These are phyloP conservation scores for Berkeleyomyces rouxiae DNA, from an alignment of 2,329 filamentous ascomycete genomes.

Conservation along the genomic window DNA sequence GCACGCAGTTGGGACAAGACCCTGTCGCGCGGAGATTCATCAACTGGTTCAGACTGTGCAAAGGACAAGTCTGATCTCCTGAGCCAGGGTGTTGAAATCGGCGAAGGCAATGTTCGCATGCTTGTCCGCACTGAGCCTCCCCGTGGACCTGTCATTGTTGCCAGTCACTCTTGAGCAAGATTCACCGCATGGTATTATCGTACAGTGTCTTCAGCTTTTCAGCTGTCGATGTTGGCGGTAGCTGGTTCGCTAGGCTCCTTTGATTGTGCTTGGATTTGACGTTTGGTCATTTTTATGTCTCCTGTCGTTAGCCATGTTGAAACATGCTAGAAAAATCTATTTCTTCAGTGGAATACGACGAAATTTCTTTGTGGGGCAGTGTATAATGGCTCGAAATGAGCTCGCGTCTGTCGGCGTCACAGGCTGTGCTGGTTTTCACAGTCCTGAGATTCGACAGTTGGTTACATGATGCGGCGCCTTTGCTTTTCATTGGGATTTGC, in stretches of 20 bases:
- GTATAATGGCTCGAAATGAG: neutral
- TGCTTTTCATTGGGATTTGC: slow-evolving; percentile 8
- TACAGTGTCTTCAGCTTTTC: neutral
- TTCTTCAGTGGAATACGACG: too few relatives aligned
- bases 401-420: neutral
- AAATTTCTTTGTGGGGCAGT: too few relatives aligned
- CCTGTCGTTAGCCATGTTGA: too few relatives aligned
- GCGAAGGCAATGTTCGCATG: slow-evolving; percentile 48
- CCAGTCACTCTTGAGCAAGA: slow-evolving; percentile 1
- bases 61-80: slow-evolving; percentile 39
- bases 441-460: neutral
- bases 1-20: slow-evolving; percentile 51
- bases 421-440: neutral
- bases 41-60: slow-evolving; percentile 12
- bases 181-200: neutral
- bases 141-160: neutral
- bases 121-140: slow-evolving; percentile 32
- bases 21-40: slow-evolving; percentile 31
- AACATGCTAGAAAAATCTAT: too few relatives aligned
- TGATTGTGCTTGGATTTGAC: slow-evolving; percentile 7
- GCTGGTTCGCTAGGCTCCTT: neutral
- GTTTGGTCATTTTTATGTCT: neutral
- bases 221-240: neutral
- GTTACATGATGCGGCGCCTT: neutral
- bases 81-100: slow-evolving; percentile 50